phyloP scores from a whole-genome alignment of 2,329 filamentous ascomycete genomes.

The Delphinella strobiligena region DNA sequence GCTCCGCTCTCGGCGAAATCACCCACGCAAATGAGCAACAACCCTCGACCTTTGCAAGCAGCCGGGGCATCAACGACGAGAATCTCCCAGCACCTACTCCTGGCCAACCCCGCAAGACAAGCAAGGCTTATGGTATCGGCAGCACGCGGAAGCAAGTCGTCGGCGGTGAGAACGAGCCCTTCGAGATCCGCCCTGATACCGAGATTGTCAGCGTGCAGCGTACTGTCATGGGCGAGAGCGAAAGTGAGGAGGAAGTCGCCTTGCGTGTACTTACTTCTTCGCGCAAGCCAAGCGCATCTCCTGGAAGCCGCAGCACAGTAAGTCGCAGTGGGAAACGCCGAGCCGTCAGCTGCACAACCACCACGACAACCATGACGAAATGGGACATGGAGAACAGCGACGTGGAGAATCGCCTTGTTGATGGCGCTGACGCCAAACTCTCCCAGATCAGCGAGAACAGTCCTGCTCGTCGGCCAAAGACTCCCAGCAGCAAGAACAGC shows the following conservation, averaged over 20 bases:
- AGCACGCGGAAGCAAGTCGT: conserved; percentile 24
- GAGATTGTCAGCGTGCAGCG: conserved; percentile 51
- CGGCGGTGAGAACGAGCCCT: conserved; percentile 41
- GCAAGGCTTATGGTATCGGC: conserved; percentile 62
- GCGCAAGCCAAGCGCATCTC: conserved; percentile 53
- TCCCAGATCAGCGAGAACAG: conserved; percentile 11
- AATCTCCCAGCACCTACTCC: conserved; percentile 91
- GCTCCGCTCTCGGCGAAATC: conserved; percentile 87
- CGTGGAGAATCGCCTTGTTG: conserved; percentile 28
- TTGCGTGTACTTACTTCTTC: conserved; percentile 48
- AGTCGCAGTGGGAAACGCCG: conserved; percentile 49
- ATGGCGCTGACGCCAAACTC: conserved; percentile 13
- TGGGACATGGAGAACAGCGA: conserved; percentile 34
- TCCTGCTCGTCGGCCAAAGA: conserved; percentile 29
- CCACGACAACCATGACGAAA: conserved; percentile 50
- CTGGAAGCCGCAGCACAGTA: conserved; percentile 35
- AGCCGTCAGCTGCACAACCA: conserved; percentile 64
- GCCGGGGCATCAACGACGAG: conserved; percentile 62
- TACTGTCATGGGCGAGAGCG: conserved; percentile 43
- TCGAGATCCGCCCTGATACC: conserved; percentile 40
- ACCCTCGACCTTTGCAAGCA: conserved; percentile 14
- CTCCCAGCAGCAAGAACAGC: conserved; percentile 26
- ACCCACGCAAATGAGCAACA: conserved; percentile 58
- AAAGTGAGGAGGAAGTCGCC: conserved; percentile 81
- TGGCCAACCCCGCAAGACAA: conserved; percentile 85